Evolutionary conservation across 805 yeast genomes (phyloP), one percentile per base, ranked within the genome.

Genomic region (Cyberlindnera veronae): DNA sequence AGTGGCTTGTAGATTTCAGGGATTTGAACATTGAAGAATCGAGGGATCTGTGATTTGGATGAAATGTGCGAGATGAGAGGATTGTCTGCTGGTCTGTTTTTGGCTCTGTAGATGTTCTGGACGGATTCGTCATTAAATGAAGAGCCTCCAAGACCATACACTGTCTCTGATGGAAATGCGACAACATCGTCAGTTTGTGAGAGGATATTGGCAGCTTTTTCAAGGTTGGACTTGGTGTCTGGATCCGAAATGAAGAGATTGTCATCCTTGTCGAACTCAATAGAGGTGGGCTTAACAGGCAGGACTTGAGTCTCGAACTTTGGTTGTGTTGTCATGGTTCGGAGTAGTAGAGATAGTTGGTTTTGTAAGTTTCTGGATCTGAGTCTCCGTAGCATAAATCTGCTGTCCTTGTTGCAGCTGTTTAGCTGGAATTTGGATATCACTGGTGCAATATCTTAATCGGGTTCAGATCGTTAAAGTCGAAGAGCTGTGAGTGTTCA

Each of bases 91-190:
- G 99, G 99, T 48, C 99, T 71, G 57, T 89, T 88, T 54, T 93
- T 93, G 20, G 97, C 98, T 19, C 62, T 69, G 60, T 89, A 93
- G 9, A 93, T 93, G 32, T 81, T 76, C 42, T 63, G 59, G 3
- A 90, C 96, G 0, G 95, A 75, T 5, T 75, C 77, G 38, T 88
- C 88, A 39, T 69, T 72, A 36, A 86, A 66, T 0, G 95, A 85
- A 3, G 90, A 82, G 1, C 93, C 99, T 0, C 96, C 99, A 1
- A 93, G 70, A 0, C 99, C 99, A 60, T 93, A 93, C 0, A 93
- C 99, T 0, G 99, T 93, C 58, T 93, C 99, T 0, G 99, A 87
- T 2, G 99, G 99, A 54, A 93, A 90, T 0, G 91, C 98, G 12
- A 93, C 89, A 0, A 82, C 88, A 20, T 78, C 67, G 28, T 71